Evolutionary conservation across 257 asterid genomes (phyloP).

Genomic region (Scutellaria baicalensis): DNA sequence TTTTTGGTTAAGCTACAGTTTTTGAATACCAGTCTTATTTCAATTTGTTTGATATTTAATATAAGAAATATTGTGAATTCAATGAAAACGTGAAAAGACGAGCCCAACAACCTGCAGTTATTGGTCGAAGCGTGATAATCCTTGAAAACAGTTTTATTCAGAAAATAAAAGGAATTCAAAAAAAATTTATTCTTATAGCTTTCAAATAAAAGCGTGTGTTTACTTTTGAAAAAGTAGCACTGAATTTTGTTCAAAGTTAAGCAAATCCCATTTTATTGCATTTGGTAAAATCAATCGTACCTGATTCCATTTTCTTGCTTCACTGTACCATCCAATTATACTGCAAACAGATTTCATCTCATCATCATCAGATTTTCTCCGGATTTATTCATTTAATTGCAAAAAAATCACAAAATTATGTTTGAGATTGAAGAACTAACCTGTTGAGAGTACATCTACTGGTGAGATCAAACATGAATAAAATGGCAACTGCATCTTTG

Average conservation of each 20-base stretch:
- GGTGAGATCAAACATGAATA: slow-evolving; percentile 92
- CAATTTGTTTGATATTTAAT: too few species aligned
- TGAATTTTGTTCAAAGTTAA: slow-evolving; percentile 1
- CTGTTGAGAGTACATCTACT: slow-evolving; percentile 64
- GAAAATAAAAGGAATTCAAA: neutral
- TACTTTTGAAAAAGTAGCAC: slow-evolving; percentile 10
- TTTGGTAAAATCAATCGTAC: slow-evolving; percentile 28
- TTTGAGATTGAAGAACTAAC: slow-evolving; percentile 19
- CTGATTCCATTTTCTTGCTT: slow-evolving; percentile 91
- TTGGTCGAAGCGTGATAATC: neutral
- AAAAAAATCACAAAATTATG: neutral
- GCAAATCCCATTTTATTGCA: neutral
- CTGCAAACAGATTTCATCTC: too few species aligned
- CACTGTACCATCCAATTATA: slow-evolving; percentile 67
- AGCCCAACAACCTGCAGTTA: neutral
- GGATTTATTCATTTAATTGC: too few species aligned
- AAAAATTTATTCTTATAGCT: neutral
- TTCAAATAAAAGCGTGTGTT: slow-evolving; percentile 6
- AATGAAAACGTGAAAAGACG: neutral
- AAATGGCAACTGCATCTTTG: slow-evolving; percentile 82
- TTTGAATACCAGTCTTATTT: too few species aligned
- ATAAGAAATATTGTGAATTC: too few species aligned
- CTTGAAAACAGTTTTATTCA: neutral
- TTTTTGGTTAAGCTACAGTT: too few species aligned
- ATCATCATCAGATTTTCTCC: too few species aligned